phyloP scores from a whole-genome alignment of 805 yeast genomes.

The Yarrowia sp. region DNA sequence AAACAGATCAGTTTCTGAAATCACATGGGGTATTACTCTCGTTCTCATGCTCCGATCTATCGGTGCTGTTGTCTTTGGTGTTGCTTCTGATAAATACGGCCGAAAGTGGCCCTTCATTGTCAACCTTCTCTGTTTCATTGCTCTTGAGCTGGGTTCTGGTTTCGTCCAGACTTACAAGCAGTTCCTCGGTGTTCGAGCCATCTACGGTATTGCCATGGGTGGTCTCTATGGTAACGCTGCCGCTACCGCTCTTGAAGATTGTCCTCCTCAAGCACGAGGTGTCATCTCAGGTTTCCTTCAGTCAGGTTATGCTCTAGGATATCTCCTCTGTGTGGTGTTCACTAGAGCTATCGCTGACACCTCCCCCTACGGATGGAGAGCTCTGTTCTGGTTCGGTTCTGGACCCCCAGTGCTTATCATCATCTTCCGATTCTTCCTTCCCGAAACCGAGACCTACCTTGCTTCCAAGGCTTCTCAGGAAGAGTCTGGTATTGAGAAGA shows the following conservation, averaged over 20 bases:
- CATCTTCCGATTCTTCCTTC: constrained; percentile 62
- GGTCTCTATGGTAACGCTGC: constrained; percentile 71
- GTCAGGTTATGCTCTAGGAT: constrained; percentile 80
- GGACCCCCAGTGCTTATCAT: constrained; percentile 67
- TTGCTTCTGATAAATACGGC: constrained; percentile 65
- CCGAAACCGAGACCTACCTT: constrained; percentile 66
- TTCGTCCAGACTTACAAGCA: constrained; percentile 65
- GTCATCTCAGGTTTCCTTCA: constrained; percentile 73
- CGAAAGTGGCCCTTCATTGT: constrained; percentile 69
- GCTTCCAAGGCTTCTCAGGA: constrained; percentile 44
- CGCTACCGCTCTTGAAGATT: constrained; percentile 71
- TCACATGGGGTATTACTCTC: constrained; percentile 77
- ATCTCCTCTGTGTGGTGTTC: constrained; percentile 67
- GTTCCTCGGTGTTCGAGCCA: constrained; percentile 66
- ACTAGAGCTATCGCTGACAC: constrained; percentile 63
- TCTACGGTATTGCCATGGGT: constrained; percentile 76
- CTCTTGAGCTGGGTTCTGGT: constrained; percentile 70
- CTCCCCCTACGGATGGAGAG: constrained; percentile 66
- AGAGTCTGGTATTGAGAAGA: constrained; percentile 30
- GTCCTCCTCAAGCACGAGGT: constrained; percentile 66
- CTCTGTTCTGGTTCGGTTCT: constrained; percentile 77
- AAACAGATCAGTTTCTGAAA: constrained; percentile 54
- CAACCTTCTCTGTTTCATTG: constrained; percentile 60
- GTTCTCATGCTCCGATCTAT: constrained; percentile 75
- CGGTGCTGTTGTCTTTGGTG: constrained; percentile 73